A percentile compares a stretch with the other conserved stretches of the same genome.
Conservation (phyloP, 176 grass and related monocot genomes). For the Urochloa ruziziensis region DNA sequence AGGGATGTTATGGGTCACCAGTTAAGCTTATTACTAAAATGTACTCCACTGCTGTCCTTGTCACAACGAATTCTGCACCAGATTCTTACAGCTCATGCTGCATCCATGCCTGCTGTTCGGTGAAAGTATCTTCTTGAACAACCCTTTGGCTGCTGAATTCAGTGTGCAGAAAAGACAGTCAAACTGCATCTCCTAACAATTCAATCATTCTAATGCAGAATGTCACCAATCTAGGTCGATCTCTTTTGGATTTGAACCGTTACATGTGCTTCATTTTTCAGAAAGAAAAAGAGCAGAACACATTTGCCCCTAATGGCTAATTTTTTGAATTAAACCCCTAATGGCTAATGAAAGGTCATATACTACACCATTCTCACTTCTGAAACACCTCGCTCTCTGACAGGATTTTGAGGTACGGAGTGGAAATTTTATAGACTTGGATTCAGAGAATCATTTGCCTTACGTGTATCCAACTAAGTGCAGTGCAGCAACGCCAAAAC, state of each 20-base stretch:
- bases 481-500: constrained; percentile 19
- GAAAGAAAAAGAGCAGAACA: background rate
- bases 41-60: background rate
- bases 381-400: background rate
- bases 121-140: constrained; percentile 7
- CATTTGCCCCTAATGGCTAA: background rate
- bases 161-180: background rate
- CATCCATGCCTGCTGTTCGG: background rate
- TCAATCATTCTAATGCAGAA: background rate
- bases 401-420: background rate
- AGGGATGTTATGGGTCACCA: constrained; percentile 11
- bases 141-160: background rate
- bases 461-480: constrained; percentile 42
- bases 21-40: constrained; percentile 1
- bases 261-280: background rate
- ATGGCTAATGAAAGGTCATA: no score
- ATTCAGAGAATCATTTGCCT: constrained; percentile 37
- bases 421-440: background rate
- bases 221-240: background rate
- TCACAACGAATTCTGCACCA: background rate
- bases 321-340: no score
- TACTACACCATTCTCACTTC: background rate
- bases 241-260: background rate
- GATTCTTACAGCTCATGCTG: background rate
- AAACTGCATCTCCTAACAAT: background rate